Evolutionary conservation across 2,329 filamentous ascomycete species (phyloP).

Genomic region (Cercospora sp.): DNA sequence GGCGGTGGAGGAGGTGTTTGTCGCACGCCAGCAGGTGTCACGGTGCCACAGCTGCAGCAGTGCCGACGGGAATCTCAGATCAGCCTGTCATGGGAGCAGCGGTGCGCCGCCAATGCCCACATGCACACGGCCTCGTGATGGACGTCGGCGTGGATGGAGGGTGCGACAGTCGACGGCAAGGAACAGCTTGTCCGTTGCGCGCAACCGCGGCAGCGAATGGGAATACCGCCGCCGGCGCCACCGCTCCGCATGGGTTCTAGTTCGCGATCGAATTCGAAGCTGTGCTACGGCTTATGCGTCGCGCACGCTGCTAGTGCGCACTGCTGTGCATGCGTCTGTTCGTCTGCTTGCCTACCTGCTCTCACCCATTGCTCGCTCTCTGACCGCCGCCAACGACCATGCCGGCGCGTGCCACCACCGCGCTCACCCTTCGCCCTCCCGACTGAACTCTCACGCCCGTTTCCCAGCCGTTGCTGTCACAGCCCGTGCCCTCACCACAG

Average conservation of each 20-base stretch:
- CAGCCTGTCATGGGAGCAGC: neutral
- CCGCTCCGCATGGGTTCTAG: neutral
- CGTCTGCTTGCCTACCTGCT: neutral
- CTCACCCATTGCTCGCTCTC: neutral
- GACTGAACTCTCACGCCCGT: neutral
- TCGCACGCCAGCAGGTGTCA: neutral
- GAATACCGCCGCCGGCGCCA: neutral
- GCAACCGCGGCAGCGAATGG: neutral
- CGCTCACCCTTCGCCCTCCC: neutral
- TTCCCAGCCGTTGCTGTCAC: neutral
- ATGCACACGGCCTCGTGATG: neutral
- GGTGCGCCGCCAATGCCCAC: neutral
- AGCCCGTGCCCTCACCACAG: neutral
- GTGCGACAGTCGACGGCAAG: neutral
- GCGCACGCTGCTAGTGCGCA: neutral
- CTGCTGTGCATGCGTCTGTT: neutral
- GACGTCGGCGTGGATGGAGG: neutral
- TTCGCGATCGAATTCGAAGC: neutral
- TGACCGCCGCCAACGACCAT: neutral
- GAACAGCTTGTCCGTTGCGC: neutral
- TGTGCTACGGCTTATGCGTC: neutral
- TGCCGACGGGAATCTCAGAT: neutral
- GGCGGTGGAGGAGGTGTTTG: neutral
- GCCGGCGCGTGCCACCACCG: slow-evolving; percentile 2
- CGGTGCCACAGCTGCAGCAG: neutral